Percentiles rank a stretch among this genome's conserved stretches.
phyloP scores from a whole-genome alignment of 2,329 filamentous ascomycete genomes.

The Nothophaeocryptopus gaeumannii region DNA sequence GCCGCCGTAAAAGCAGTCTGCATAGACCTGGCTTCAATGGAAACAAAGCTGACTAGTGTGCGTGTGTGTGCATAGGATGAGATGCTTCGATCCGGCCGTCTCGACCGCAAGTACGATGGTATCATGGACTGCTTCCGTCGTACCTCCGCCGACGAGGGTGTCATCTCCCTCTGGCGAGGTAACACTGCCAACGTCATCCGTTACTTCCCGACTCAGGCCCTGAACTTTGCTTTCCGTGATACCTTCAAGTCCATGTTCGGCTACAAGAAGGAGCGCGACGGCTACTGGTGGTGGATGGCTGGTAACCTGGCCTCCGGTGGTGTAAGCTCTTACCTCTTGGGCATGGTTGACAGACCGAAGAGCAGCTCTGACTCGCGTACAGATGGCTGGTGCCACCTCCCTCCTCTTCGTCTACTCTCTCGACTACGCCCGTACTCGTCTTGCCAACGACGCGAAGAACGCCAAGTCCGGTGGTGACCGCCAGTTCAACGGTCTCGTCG shows the following conservation, averaged over 20 bases:
- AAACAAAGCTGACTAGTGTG: slow-evolving; percentile 1
- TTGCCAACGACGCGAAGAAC: slow-evolving; percentile 99
- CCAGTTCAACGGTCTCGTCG: slow-evolving; percentile 99
- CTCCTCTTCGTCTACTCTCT: slow-evolving; percentile 99
- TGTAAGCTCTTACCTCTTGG: slow-evolving; percentile 60
- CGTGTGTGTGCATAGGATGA: slow-evolving; percentile 71
- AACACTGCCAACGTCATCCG: slow-evolving; percentile 99
- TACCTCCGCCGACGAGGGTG: slow-evolving; percentile 86
- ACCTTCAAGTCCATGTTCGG: slow-evolving; percentile 99
- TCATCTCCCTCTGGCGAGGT: slow-evolving; percentile 95
- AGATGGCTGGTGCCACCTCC: slow-evolving; percentile 98
- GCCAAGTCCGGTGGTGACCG: slow-evolving; percentile 95
- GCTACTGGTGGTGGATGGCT: slow-evolving; percentile 97
- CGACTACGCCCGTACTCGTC: slow-evolving; percentile 99
- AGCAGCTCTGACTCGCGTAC: slow-evolving; percentile 13
- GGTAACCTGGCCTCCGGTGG: slow-evolving; percentile 99
- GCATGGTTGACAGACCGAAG: background rate
- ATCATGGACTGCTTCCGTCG: slow-evolving; percentile 94
- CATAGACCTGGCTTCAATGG: background rate
- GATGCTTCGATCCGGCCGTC: slow-evolving; percentile 97
- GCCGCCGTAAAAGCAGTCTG: background rate
- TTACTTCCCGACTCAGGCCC: slow-evolving; percentile 99
- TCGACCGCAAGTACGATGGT: slow-evolving; percentile 93
- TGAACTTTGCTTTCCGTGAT: slow-evolving; percentile 99
- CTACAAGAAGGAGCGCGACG: slow-evolving; percentile 99